These are phyloP conservation scores for Colletotrichum sp. DNA, from an alignment of 2,329 filamentous ascomycete species.

Conservation along the genomic window DNA sequence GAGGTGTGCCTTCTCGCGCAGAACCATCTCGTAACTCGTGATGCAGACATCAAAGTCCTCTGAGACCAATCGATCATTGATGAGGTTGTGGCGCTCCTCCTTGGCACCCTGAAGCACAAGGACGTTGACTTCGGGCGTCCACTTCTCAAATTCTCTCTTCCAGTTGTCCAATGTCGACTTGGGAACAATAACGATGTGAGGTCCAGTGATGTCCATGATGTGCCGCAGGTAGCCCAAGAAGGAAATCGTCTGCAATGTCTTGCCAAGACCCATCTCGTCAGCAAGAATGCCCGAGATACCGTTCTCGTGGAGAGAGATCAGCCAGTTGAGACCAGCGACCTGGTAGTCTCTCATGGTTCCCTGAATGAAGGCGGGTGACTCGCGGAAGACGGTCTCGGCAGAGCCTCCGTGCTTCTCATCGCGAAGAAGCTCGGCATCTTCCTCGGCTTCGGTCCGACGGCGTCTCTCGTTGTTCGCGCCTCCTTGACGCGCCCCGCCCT, in stretches of 20 bases:
- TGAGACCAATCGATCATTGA: constrained; percentile 88
- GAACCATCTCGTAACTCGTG: constrained; percentile 98
- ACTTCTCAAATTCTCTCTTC: constrained; percentile 91
- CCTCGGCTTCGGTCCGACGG: constrained; percentile 93
- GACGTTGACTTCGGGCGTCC: constrained; percentile 96
- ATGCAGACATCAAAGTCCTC: constrained; percentile 98
- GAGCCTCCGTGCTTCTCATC: constrained; percentile 90
- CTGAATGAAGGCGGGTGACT: constrained; percentile 89
- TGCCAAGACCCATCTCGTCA: constrained; percentile 98
- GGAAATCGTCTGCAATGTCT: constrained; percentile 96
- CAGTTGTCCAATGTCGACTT: constrained; percentile 99
- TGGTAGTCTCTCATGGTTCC: constrained; percentile 97
- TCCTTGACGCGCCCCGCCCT: constrained; percentile 79
- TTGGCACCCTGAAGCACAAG: constrained; percentile 94
- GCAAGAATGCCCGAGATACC: constrained; percentile 98
- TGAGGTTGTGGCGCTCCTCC: constrained; percentile 86
- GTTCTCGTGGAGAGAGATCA: constrained; percentile 97
- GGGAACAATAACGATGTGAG: constrained; percentile 89
- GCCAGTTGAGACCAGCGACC: constrained; percentile 93
- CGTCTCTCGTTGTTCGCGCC: constrained; percentile 80
- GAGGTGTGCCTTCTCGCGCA: constrained; percentile 90
- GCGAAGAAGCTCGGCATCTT: constrained; percentile 86
- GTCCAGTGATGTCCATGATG: constrained; percentile 86
- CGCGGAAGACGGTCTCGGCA: constrained; percentile 89
- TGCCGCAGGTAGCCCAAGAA: constrained; percentile 95